A percentile compares a stretch with the other conserved stretches of the same genome.
Evolutionary conservation across 2,329 filamentous ascomycete species (phyloP).

Genomic region (Verticillium klebahnii): DNA sequence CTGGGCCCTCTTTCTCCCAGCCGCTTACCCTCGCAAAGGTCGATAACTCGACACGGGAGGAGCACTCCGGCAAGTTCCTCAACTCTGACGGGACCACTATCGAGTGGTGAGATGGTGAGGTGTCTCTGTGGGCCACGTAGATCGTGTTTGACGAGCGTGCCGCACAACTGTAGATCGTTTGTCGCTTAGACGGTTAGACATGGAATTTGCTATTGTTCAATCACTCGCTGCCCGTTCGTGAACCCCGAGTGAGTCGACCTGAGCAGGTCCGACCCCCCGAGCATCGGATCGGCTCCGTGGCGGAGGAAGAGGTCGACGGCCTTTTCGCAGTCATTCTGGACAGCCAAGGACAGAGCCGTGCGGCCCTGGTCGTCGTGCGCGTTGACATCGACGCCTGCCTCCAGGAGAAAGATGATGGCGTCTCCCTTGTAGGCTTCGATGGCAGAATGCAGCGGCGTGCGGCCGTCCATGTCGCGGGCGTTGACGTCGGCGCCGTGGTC

Average conservation of each 20-base stretch:
- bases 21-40: not conserved
- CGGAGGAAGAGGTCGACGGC: not conserved
- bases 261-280: not conserved
- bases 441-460: not conserved
- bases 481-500: not conserved
- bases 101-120: slow-evolving; percentile 15
- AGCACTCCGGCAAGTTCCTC: slow-evolving; percentile 18
- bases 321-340: not conserved
- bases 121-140: not conserved
- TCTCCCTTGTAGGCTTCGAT: not conserved
- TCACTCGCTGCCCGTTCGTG: not conserved
- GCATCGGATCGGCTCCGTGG: slow-evolving; percentile 1
- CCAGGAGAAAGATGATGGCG: not conserved
- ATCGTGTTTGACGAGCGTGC: too few species aligned
- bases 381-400: slow-evolving; percentile 1
- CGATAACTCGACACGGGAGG: slow-evolving; percentile 7
- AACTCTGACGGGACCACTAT: slow-evolving; percentile 10
- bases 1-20: not conserved
- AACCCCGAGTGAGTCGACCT: not conserved
- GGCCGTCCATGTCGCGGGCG: not conserved
- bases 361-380: not conserved
- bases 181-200: not conserved
- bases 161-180: not conserved
- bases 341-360: not conserved
- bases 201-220: not conserved